Percentiles rank a stretch among this genome's conserved stretches.
Conservation (phyloP, 139 green algal genomes). For the Chlorella sp. region DNA sequence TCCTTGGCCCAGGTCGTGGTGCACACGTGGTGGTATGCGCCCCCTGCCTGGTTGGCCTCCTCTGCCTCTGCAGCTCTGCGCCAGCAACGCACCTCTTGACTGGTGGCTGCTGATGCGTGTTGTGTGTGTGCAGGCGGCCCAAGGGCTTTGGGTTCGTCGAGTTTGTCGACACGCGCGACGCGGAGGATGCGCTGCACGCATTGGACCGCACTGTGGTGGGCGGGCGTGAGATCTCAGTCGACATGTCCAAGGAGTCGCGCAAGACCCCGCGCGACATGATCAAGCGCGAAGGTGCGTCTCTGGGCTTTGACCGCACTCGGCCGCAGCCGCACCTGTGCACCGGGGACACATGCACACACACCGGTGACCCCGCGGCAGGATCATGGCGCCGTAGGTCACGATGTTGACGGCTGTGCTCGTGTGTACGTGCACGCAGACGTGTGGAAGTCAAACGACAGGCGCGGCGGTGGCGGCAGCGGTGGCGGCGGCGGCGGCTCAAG, state of each 20-base stretch:
- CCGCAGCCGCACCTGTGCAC: neutral
- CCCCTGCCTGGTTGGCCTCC: too few species aligned
- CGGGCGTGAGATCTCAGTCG: constrained; percentile 53
- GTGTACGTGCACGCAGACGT: neutral
- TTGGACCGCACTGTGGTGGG: constrained; percentile 56
- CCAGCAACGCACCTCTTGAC: too few species aligned
- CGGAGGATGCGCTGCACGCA: constrained; percentile 65
- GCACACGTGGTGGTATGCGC: too few species aligned
- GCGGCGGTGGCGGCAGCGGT: neutral
- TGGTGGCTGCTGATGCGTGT: too few species aligned
- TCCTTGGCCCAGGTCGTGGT: too few species aligned
- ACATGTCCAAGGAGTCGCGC: constrained; percentile 53
- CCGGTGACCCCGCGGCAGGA: too few species aligned
- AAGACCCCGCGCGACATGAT: constrained; percentile 79
- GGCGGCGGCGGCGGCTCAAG: neutral
- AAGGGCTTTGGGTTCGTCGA: constrained; percentile 83
- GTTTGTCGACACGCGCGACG: constrained; percentile 64
- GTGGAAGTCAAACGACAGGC: neutral
- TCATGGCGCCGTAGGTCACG: too few species aligned
- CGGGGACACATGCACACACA: neutral
- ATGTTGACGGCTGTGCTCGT: neutral
- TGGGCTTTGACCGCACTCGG: too few species aligned
- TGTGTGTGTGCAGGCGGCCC: constrained; percentile 33
- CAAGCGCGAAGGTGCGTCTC: constrained; percentile 31
- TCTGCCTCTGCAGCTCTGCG: too few species aligned